These are phyloP conservation scores for Geotrichum reessii DNA, from an alignment of 1,139 yeast species.

Conservation along the genomic window DNA sequence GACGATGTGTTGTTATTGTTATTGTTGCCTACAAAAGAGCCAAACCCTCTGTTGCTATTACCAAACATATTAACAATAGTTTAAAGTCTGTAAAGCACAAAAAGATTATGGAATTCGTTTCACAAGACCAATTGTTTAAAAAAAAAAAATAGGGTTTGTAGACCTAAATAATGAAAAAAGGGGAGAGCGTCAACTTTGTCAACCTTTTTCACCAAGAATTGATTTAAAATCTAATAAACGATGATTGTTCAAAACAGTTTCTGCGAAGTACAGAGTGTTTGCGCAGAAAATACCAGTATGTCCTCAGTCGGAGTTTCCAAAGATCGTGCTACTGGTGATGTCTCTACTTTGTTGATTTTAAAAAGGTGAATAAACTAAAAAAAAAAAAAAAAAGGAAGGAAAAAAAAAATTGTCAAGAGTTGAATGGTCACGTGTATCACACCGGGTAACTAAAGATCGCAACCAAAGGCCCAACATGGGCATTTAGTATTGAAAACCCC, in stretches of 20 bases:
- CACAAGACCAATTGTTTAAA: no score
- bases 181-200: background rate
- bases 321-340: background rate
- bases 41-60: slow-evolving; percentile 1
- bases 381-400: background rate
- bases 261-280: background rate
- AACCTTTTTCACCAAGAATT: background rate
- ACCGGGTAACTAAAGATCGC: background rate
- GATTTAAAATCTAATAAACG: background rate
- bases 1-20: background rate
- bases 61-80: slow-evolving; percentile 2
- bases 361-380: background rate
- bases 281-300: background rate
- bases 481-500: no score
- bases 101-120: background rate
- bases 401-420: background rate
- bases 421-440: background rate
- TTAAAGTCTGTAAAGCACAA: background rate
- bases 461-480: background rate
- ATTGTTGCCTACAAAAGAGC: background rate
- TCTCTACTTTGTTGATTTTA: background rate
- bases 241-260: background rate
- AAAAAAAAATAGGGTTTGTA: background rate
- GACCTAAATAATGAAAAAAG: background rate
- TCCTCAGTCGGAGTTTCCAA: background rate